Base-by-base conservation (phyloP, 768 basidiomycete genomes). In the Hygrophoropsis aurantiaca region DNA sequence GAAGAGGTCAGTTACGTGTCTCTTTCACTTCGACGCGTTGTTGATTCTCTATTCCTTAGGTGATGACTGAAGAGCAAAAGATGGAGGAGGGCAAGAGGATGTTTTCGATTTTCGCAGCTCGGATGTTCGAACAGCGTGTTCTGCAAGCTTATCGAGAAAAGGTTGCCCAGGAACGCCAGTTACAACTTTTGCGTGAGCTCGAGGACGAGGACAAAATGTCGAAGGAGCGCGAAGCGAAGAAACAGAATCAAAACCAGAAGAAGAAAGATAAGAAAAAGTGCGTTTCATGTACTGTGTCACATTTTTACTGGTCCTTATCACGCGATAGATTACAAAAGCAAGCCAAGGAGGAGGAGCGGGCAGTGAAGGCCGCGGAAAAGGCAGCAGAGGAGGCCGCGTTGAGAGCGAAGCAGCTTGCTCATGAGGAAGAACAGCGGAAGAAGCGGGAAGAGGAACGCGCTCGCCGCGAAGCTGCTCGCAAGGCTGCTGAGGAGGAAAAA, bases 41-140 rank as follows among this genome's bases (percentile, higher is more conserved):
- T 58, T 40, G 51, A 42, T 41, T 42, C 44, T 46, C 44, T 40
- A 35, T 53, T 26, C 33, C 34, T 46, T 55, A 87, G 84, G 74
- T 80, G 39, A 81, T 95, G 80, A 94, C 94, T 2, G 94, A 97
- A 66, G 90, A 92, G 67, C 91, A 97, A 71, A 94, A 95, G 71
- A 94, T 95, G 88, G 95, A 97, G 68, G 97, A 98, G 71, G 97
- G 97, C 56, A 93, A 94, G 67, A 82, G 91, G 42, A 99, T 99
- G 97, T 99, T 99, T 74, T 94, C 93, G 54, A 97, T 99, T 69
- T 99, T 99, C 59, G 97, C 97, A 13, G 97, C 97, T 35, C 84
- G 97, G 44, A 97, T 98, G 94, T 98, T 99, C 66, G 97, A 99
- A 71, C 95, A 97, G 69, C 85, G 97, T 19, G 97, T 98, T 32